These are phyloP conservation scores for Xylariaceae sp. DNA, from an alignment of 2,329 filamentous ascomycete species.

Conservation along the genomic window DNA sequence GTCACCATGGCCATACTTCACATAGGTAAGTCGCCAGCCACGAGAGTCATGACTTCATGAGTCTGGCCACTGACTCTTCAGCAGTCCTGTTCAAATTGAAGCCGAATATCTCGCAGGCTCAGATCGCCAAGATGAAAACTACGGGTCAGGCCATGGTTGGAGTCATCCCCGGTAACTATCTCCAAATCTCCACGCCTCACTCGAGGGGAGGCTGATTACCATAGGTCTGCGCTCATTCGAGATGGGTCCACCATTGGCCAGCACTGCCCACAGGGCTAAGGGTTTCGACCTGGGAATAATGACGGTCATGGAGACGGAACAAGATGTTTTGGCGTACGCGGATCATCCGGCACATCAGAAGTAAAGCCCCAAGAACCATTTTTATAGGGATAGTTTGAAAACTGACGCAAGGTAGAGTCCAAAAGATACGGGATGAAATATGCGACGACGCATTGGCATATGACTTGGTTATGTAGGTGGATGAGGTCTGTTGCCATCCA, in stretches of 20 bases:
- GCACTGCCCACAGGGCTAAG: constrained; percentile 9
- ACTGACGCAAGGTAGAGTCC: constrained; percentile 4
- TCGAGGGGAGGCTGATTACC: neutral
- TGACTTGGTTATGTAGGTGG: constrained; percentile 5
- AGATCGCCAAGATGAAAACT: neutral
- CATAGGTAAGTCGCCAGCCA: too few species aligned
- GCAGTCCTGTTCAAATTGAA: constrained; percentile 1
- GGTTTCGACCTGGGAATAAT: constrained; percentile 14
- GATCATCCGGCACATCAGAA: constrained; percentile 11
- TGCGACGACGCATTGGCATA: constrained; percentile 11
- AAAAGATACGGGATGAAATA: constrained; percentile 7
- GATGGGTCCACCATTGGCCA: constrained; percentile 9
- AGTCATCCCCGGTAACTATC: neutral
- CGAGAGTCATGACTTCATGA: too few species aligned
- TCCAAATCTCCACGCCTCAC: too few species aligned
- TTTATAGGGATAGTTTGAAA: neutral
- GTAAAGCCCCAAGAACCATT: constrained; percentile 2
- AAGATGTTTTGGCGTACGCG: constrained; percentile 12
- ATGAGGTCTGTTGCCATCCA: too few species aligned
- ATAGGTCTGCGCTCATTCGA: neutral
- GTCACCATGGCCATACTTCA: too few species aligned
- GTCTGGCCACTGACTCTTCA: too few species aligned
- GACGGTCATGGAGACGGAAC: constrained; percentile 13
- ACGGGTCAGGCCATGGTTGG: constrained; percentile 2
- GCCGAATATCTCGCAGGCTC: neutral